Conservation (phyloP, 2,329 filamentous ascomycete species). For the Lasiodiplodia citricola region DNA sequence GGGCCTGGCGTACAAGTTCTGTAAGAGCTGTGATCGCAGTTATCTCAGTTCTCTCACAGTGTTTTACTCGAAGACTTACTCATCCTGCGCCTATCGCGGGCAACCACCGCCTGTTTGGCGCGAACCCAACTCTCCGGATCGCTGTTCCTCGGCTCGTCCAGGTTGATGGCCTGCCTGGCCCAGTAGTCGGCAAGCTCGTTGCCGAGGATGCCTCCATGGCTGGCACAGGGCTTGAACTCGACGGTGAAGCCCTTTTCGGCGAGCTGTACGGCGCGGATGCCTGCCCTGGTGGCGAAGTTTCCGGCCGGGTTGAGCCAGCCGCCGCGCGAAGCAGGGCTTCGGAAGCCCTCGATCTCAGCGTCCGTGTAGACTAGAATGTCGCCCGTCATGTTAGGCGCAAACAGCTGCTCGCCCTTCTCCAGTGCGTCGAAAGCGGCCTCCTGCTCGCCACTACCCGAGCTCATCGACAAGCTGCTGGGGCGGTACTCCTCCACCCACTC, state of each 20-base stretch:
- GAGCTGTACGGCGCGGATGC: not conserved
- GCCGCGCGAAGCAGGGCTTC: not conserved
- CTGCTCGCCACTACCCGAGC: not conserved
- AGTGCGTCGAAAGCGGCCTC: not conserved
- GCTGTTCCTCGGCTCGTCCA: accelerated
- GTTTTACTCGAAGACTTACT: not conserved
- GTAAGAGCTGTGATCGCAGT: not conserved
- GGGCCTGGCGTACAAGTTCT: not conserved
- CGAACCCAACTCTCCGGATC: not conserved
- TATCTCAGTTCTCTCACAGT: not conserved
- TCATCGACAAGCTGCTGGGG: not conserved
- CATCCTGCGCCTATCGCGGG: not conserved
- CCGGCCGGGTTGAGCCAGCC: not conserved
- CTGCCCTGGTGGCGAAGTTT: not conserved
- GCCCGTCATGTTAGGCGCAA: not conserved
- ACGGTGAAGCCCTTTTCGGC: not conserved
- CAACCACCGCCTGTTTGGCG: not conserved
- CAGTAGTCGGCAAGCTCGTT: conserved; percentile 5
- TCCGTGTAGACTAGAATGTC: not conserved
- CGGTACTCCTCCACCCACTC: not conserved
- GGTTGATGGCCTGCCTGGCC: not conserved
- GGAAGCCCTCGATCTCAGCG: not conserved
- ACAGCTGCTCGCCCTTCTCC: not conserved
- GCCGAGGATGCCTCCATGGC: not conserved
- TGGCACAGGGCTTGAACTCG: not conserved